A percentile compares a stretch with the other conserved stretches of the same genome.
Evolutionary conservation across 2,329 filamentous ascomycete species (phyloP).

Genomic region (Alternaria sp.): DNA sequence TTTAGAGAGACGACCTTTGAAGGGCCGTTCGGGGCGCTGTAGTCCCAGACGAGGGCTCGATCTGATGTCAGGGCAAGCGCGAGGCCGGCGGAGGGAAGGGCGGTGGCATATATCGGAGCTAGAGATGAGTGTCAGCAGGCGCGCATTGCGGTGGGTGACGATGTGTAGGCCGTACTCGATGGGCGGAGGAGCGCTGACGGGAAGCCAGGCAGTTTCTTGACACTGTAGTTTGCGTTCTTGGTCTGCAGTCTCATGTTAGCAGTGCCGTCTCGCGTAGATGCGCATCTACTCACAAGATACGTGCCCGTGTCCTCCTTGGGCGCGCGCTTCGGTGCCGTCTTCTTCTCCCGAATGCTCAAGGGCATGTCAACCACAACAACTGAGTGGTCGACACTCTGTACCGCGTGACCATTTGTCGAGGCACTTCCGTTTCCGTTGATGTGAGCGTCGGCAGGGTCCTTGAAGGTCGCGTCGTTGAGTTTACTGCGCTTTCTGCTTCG

Average conservation of each 20-base stretch:
- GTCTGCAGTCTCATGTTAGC: constrained; percentile 61
- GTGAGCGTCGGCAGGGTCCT: constrained; percentile 29
- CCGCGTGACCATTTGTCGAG: constrained; percentile 41
- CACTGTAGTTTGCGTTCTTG: constrained; percentile 81
- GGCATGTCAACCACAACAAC: constrained; percentile 47
- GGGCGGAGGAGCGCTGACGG: constrained; percentile 76
- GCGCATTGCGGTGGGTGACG: constrained; percentile 11
- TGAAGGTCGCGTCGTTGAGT: constrained; percentile 52
- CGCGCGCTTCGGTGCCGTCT: constrained; percentile 56
- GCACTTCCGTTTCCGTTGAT: constrained; percentile 42
- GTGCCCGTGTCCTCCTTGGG: constrained; percentile 72
- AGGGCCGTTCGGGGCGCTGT: constrained; percentile 68
- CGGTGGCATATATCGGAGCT: constrained; percentile 49
- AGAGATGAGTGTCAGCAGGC: constrained; percentile 21
- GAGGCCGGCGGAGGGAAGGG: constrained; percentile 68
- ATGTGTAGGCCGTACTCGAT: constrained; percentile 61
- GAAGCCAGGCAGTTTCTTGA: constrained; percentile 82
- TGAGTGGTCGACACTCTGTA: constrained; percentile 35
- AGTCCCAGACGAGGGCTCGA: constrained; percentile 90
- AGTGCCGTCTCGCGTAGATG: background rate
- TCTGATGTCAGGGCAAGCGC: constrained; percentile 81
- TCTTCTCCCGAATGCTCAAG: constrained; percentile 46
- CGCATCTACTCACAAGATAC: constrained; percentile 62
- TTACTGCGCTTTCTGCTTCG: constrained; percentile 56
- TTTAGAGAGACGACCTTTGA: constrained; percentile 78